phyloP scores from a whole-genome alignment of 139 green algal genomes.

The Coelastrella sp. region DNA sequence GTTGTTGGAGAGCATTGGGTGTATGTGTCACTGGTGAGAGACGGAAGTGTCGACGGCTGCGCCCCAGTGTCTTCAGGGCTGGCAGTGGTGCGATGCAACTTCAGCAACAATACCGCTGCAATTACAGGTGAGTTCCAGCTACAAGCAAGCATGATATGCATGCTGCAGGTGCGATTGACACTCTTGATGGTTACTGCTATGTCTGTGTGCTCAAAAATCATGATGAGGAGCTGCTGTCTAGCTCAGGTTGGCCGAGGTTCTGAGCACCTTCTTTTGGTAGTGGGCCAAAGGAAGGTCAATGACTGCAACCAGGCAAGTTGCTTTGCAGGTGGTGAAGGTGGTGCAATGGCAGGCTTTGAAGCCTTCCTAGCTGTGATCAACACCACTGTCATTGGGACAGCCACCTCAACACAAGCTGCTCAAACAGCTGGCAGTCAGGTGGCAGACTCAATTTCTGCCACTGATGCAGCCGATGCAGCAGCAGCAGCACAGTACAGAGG shows the following conservation, averaged over 20 bases:
- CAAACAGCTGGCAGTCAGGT: background rate
- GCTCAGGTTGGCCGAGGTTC: background rate
- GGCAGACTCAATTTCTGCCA: too few species aligned
- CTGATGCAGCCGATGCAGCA: background rate
- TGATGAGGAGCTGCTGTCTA: background rate
- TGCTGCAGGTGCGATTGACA: background rate
- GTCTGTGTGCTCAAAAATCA: background rate
- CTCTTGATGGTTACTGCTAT: background rate
- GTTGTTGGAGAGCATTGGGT: background rate
- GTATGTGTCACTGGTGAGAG: background rate
- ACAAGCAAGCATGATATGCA: background rate
- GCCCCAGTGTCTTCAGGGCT: background rate
- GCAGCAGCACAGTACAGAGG: too few species aligned
- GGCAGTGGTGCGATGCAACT: conserved; percentile 22
- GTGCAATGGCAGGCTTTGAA: background rate
- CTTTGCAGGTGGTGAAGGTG: conserved; percentile 18
- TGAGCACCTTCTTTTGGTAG: background rate
- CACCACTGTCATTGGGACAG: background rate
- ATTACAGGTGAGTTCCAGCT: conserved; percentile 1
- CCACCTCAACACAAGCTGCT: too few species aligned
- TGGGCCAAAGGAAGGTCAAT: background rate
- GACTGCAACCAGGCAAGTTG: background rate
- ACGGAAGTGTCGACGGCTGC: background rate
- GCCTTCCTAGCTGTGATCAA: conserved; percentile 32
- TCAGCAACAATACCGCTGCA: conserved; percentile 26